Evolutionary conservation across 2,329 filamentous ascomycete genomes (phyloP), one percentile per base, ranked within the genome.

Genomic region (Blastomyces parvus): DNA sequence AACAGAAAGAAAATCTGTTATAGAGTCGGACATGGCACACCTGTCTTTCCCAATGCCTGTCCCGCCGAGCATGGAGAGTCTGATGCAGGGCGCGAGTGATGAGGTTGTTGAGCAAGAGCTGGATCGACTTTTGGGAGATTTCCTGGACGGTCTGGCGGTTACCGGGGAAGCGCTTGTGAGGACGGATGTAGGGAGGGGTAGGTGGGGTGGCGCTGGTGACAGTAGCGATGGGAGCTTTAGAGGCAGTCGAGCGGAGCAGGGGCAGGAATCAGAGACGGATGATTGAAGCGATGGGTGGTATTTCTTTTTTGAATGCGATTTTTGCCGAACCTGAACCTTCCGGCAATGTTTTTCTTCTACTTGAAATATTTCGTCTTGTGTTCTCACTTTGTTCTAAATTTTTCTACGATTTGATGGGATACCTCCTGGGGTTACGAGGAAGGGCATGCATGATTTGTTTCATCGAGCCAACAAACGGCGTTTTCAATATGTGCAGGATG

Each of bases 111-210:
- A 72, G 6, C 70, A 69, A 3, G 78, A 80, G 65, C 66, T 80
- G 62, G 74, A 77, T 64, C 69, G 78, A 30, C 65, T 80, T 59
- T 67, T 80, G 8, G 73, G 70, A 40, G 73, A 75, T 58, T 75
- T 79, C 63, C 66, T 77, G 48, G 72, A 71, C 63, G 75, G 75
- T 9, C 68, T 79, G 25, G 70, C 70, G 5, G 73, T 73, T 1
- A 76, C 76, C 11, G 72, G 72, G 4, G 72, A 77, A 63, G 74
- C 64, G 70, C 61, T 69, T 14, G 67, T 67, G 25, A 61, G 50
- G 2, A 64, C 65, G 14, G 66, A 69, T 38, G 52, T 38, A 6
- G 63, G 60, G 25, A 64, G 66, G 40, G 60, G 30, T 44, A 42
- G 36, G 11, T 2, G 14, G 56, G 36, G 17, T 22, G 19, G 8